Percentiles rank a stretch among this genome's conserved stretches.
Evolutionary conservation across 768 basidiomycete genomes (phyloP).

Genomic region (Dictyophora rubrovolvata): DNA sequence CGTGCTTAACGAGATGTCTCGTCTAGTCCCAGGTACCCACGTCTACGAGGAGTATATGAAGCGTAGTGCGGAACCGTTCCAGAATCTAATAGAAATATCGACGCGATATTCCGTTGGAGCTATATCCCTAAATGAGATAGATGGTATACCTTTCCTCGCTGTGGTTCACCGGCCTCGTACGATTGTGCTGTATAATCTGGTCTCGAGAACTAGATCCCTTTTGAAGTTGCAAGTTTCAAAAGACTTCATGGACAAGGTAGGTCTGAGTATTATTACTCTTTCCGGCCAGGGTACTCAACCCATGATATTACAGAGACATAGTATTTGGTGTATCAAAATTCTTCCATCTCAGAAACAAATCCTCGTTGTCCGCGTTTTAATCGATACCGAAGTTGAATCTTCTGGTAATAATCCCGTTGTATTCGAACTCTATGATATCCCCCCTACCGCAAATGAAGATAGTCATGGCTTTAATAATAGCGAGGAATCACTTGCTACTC

Average conservation of each 20-base stretch:
- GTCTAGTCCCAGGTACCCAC: not conserved
- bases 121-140: slow-evolving; percentile 4
- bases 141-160: not conserved
- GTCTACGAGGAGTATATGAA: not conserved
- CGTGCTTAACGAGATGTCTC: not conserved
- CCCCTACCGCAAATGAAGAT: not conserved
- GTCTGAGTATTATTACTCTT: not conserved
- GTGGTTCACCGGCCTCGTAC: slow-evolving; percentile 6
- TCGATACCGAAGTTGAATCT: not conserved
- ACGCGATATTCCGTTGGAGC: slow-evolving; percentile 8
- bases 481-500: not conserved
- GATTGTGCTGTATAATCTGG: not conserved
- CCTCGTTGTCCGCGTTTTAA: slow-evolving; percentile 6
- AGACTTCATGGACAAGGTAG: not conserved
- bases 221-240: not conserved
- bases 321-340: slow-evolving; percentile 8
- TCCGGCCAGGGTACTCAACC: not conserved
- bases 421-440: slow-evolving; percentile 7
- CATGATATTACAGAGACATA: slow-evolving; percentile 2
- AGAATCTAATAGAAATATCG: not conserved
- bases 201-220: not conserved
- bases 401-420: slow-evolving; percentile 2
- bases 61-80: not conserved
- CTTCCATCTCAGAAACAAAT: slow-evolving; percentile 4
- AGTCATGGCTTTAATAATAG: not conserved